Evolutionary conservation across 2,329 filamentous ascomycete species (phyloP).

Genomic region (Botrytis cinerea): DNA sequence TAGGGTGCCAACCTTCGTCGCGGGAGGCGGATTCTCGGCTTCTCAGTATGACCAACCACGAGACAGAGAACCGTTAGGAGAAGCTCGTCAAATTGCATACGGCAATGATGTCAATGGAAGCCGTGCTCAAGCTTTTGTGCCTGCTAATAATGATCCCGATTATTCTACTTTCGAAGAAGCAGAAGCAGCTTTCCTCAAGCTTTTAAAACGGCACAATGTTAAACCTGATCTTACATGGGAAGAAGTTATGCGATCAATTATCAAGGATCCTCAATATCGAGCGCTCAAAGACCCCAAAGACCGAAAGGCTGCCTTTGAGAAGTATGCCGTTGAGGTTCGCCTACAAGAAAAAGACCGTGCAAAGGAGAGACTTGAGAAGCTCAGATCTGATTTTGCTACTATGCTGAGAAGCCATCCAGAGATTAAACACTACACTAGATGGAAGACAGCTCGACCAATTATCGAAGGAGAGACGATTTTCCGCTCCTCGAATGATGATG

Average conservation of each 20-base stretch:
- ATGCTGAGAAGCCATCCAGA: slow-evolving; percentile 97
- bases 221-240: slow-evolving; percentile 94
- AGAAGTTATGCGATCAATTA: slow-evolving; percentile 79
- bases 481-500: slow-evolving; percentile 83
- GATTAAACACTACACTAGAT: slow-evolving; percentile 94
- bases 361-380: slow-evolving; percentile 87
- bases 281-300: slow-evolving; percentile 92
- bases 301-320: slow-evolving; percentile 87
- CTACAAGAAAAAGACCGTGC: slow-evolving; percentile 92
- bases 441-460: slow-evolving; percentile 93
- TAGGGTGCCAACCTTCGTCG: slow-evolving; percentile 46
- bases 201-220: slow-evolving; percentile 80
- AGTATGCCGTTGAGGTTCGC: slow-evolving; percentile 88
- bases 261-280: slow-evolving; percentile 89
- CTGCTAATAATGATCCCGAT: slow-evolving; percentile 71
- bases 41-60: slow-evolving; percentile 41
- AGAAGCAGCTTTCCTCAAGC: slow-evolving; percentile 88
- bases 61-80: slow-evolving; percentile 48
- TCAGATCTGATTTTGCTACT: slow-evolving; percentile 88
- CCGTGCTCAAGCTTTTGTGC: slow-evolving; percentile 60
- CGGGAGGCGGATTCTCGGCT: slow-evolving; percentile 45
- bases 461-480: slow-evolving; percentile 96
- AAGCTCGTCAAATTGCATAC: slow-evolving; percentile 60
- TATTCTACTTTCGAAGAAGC: slow-evolving; percentile 83
- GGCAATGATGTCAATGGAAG: slow-evolving; percentile 52